Evolutionary conservation across 129 eudicot genomes (phyloP), one percentile per base, ranked within the genome.

Genomic region (Tagetes erecta): DNA sequence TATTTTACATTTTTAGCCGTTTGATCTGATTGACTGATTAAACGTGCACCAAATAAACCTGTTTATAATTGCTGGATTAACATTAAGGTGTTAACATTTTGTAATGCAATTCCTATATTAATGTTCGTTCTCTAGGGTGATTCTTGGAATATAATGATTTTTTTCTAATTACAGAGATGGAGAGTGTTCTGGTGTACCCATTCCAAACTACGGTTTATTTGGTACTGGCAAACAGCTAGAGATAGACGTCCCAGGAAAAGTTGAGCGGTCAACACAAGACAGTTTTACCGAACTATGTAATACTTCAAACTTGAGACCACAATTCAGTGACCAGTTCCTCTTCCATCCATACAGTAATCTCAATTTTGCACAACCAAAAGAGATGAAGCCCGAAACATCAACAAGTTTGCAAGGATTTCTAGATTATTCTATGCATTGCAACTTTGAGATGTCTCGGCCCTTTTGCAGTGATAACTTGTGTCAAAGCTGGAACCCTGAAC

Each of bases 131-230:
- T 67, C 8, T 34, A 11, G 46, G 13, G 63, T 60, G 34, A 38
- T 73, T 63, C 12, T 55, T 44, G 44, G 39, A 51, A 63, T 0
- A 59, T 82, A 67, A 41, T 69, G 38, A 1, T 46, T 70, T 47
- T 70, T 63, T 79, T 8, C 60, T 46, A 59, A 50, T 68, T 77
- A 42, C 73, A 93, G 98, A 73, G 92, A 86, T 52, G 47, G 83
- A 66, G 90, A 81, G 73, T 88, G 88, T 86, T 69, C 89, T n/a
- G 92, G 87, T 74, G 71, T 79, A 12, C 78, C 91, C 10, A 70
- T 84, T 79, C 76, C 91, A 1, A 84, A 75, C 68, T 80, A 72
- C 70, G 81, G 82, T 73, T 81, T 80, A 55, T 88, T 82, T 72
- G 83, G 56, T 49, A 51, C 76, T 6, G 74, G 55, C 64, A 90